A percentile compares a stretch with the other conserved stretches of the same genome.
These are phyloP conservation scores for Saturnispora galanensis DNA, from an alignment of 805 yeast genomes.

Conservation along the genomic window DNA sequence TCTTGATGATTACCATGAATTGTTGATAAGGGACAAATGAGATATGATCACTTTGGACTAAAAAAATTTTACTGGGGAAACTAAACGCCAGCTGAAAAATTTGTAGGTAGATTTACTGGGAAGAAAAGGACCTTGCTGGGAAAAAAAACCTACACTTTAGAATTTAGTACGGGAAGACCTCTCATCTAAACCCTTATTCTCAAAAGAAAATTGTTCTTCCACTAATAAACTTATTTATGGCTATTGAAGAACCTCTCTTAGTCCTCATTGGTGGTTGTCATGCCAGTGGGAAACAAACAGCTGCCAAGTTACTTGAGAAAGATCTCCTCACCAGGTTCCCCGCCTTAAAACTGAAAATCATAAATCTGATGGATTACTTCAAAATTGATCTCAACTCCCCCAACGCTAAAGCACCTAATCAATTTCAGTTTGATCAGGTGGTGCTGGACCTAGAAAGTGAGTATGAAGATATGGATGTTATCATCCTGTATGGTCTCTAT, in stretches of 20 bases:
- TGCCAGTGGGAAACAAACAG: conserved; percentile 26
- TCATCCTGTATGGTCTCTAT: conserved; percentile 67
- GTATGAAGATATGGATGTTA: conserved; percentile 19
- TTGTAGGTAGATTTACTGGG: too few relatives aligned
- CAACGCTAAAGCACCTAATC: conserved; percentile 26
- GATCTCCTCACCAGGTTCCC: conserved; percentile 18
- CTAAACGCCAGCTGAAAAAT: too few relatives aligned
- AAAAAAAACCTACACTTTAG: too few relatives aligned
- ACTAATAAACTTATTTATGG: neutral
- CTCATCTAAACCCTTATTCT: too few relatives aligned
- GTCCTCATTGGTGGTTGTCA: conserved; percentile 29
- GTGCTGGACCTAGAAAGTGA: conserved; percentile 10
- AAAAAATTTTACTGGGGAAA: too few relatives aligned
- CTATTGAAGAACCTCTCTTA: conserved; percentile 11
- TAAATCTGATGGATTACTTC: conserved; percentile 20
- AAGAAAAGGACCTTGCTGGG: too few relatives aligned
- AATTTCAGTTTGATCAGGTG: conserved; percentile 30
- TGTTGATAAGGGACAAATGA: too few relatives aligned
- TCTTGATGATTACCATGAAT: too few relatives aligned
- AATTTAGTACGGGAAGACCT: neutral
- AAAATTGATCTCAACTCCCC: neutral
- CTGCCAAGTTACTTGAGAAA: conserved; percentile 15
- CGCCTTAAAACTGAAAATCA: conserved; percentile 11
- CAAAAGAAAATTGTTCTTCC: too few relatives aligned
- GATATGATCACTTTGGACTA: too few relatives aligned